Base-by-base conservation (phyloP, 208 protist genomes). In the Novymonas esmeraldas region DNA sequence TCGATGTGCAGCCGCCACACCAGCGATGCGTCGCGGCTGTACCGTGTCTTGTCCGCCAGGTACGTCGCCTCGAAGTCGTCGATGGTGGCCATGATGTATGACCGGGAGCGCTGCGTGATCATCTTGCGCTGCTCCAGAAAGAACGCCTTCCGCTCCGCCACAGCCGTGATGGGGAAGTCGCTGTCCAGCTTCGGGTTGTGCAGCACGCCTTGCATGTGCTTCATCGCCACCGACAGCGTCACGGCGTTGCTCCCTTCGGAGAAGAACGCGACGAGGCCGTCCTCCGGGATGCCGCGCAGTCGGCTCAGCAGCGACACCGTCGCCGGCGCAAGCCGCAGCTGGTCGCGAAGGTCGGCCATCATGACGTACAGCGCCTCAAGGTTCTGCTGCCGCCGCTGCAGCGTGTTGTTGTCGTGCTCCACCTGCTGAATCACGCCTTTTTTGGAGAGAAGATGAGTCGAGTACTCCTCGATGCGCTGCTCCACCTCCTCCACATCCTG, bases 91-190 rank as follows among this genome's bases (percentile, higher is more conserved):
- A 93, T 68, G 22, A 90, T 80, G 57, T 90, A 94, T 42, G 63
- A 29, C 64, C 82, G 80, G 9, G 84, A 84, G n/a, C 84, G 79
- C 36, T 77, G 76, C 26, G 81, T 84, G 67, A 94, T 84, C 82
- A 92, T 89, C 48, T 74, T 76, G 28, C 86, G 87, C 72, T 92
- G 86, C 33, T 85, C 76, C 14, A 85, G 57, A 60, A 94, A 96
- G 49, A 83, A 92, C 9, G 76, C 67, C 55, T 89, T 88, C 14
- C 88, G 81, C 75, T 94, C 86, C 33, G 68, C 22, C 16, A 96
- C 86, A 38, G 86, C 85, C n/a, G 83, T 74, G 64, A 96, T 96
- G 61, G 87, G 91, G 57, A 85, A 96, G 48, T 94, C 87, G 22
- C 31, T 73, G 57, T 84, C 79, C 18, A 94, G 70, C 36, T 82